Percentiles rank a stretch among this genome's conserved stretches.
phyloP scores from a whole-genome alignment of 1,139 yeast genomes.

The Debaryomyces nepalensis region DNA sequence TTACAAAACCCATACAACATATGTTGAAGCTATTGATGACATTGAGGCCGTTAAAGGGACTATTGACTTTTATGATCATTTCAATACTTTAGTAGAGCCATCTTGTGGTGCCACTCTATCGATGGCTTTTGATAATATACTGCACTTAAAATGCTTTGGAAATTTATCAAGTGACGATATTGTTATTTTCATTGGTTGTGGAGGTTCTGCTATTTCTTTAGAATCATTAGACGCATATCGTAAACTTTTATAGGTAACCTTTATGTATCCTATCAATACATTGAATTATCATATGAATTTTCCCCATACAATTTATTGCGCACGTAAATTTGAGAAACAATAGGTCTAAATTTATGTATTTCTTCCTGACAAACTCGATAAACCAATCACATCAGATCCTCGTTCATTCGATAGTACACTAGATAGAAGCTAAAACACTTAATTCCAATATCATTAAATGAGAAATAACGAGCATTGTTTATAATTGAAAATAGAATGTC shows the following conservation, averaged over 20 bases:
- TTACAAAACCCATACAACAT: conserved; percentile 43
- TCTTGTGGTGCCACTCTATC: conserved; percentile 78
- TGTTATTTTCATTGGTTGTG: conserved; percentile 65
- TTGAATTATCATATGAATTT: conserved; percentile 1
- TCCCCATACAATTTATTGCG: conserved; percentile 3
- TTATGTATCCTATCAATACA: not conserved
- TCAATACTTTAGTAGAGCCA: conserved; percentile 63
- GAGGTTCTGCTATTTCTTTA: conserved; percentile 55
- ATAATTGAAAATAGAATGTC: conserved; percentile 3
- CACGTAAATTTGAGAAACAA: not conserved
- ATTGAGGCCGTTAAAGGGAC: conserved; percentile 57
- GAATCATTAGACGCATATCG: conserved; percentile 11
- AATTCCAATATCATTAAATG: not conserved
- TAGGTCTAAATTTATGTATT: not conserved
- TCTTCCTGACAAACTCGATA: too few species aligned
- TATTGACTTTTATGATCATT: conserved; percentile 52
- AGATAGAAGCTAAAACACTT: too few species aligned
- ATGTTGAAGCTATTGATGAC: conserved; percentile 56
- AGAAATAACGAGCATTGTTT: not conserved
- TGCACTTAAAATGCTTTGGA: conserved; percentile 36
- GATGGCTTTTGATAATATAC: conserved; percentile 45
- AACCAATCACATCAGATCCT: too few species aligned
- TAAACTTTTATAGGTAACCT: not conserved
- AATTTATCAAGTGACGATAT: conserved; percentile 50
- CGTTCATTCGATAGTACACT: too few species aligned